phyloP scores from a whole-genome alignment of 2,329 filamentous ascomycete species.

The Coleophoma crateriformis region DNA sequence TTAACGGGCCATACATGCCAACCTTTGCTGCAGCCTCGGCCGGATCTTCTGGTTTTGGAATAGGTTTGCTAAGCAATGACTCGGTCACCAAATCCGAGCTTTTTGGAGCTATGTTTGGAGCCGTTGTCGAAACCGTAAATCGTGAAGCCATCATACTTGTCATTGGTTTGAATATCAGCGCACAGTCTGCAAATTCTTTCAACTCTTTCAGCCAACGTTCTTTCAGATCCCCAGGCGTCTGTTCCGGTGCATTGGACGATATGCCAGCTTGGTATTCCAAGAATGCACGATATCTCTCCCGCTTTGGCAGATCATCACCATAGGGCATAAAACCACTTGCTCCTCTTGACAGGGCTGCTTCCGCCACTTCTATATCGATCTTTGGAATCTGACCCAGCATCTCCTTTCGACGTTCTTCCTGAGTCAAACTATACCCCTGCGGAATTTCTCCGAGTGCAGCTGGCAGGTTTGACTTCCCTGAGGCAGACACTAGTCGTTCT shows the following conservation, averaged over 20 bases:
- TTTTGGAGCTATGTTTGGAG: slow-evolving; percentile 33
- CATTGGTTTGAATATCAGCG: slow-evolving; percentile 83
- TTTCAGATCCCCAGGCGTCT: slow-evolving; percentile 35
- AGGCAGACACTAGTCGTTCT: slow-evolving; percentile 68
- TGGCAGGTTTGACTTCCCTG: slow-evolving; percentile 73
- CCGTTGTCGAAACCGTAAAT: slow-evolving; percentile 69
- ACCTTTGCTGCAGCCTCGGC: slow-evolving; percentile 82
- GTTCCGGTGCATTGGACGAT: slow-evolving; percentile 50
- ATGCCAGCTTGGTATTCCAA: slow-evolving; percentile 71
- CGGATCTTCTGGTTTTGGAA: slow-evolving; percentile 62
- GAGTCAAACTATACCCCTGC: slow-evolving; percentile 53
- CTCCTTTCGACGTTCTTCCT: slow-evolving; percentile 56
- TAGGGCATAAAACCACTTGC: slow-evolving; percentile 74
- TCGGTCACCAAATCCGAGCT: slow-evolving; percentile 27
- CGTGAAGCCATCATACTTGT: slow-evolving; percentile 88
- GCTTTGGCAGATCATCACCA: slow-evolving; percentile 73
- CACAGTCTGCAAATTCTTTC: slow-evolving; percentile 64
- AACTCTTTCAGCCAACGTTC: slow-evolving; percentile 80
- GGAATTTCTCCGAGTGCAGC: slow-evolving; percentile 71
- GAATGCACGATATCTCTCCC: slow-evolving; percentile 74
- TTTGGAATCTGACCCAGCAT: slow-evolving; percentile 54
- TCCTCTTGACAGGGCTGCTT: slow-evolving; percentile 63
- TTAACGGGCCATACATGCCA: slow-evolving; percentile 91
- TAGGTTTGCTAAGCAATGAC: slow-evolving; percentile 39
- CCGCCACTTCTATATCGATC: slow-evolving; percentile 60